Evolutionary conservation across 2,329 filamentous ascomycete species (phyloP), one percentile per base, ranked within the genome.

Genomic region (Verticillium nonalfalfae): DNA sequence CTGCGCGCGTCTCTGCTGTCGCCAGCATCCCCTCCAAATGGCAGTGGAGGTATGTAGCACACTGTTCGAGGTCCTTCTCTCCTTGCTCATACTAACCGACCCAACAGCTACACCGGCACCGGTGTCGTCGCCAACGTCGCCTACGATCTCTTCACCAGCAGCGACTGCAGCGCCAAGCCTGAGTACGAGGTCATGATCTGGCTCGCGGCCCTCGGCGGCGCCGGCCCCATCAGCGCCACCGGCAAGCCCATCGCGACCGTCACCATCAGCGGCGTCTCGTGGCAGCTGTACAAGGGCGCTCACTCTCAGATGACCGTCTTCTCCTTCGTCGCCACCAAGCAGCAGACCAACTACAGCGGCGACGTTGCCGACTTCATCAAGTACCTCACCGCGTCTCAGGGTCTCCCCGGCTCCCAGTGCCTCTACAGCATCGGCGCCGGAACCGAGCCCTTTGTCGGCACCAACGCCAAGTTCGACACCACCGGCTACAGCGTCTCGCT

Each of bases 271-370:
- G 84, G 81, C 33, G 71, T 75, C 40, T 72, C 67, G 21, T 89
- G 80, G 79, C 79, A 81, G 58, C 73, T 89, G 58, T 88, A 80
- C 73, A 76, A 77, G 60, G 85, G 86, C 34, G 73, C 72, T 21
- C 86, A 88, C 67, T 81, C 81, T 38, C 69, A 73, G 60, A 86
- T 78, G 69, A 83, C 78, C 10, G 85, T 89, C 18, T 88, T 81
- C 74, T 83, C 80, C 68, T 89, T 74, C 60, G 68, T 73, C 54
- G 70, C 68, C 35, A 58, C 66, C 9, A 76, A 70, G 38, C 68
- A 78, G 14, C 72, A 81, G 35, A 78, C 74, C 33, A 77, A 63
- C 71, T 88, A 85, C 74, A 78, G 72, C 55, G 84, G 79, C 39
- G 82, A 88, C 68, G 65, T 87, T 65, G 76, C 76, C 66, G 72